Base-by-base conservation (phyloP, 164 flowering plant species). In the Malania oleifera region DNA sequence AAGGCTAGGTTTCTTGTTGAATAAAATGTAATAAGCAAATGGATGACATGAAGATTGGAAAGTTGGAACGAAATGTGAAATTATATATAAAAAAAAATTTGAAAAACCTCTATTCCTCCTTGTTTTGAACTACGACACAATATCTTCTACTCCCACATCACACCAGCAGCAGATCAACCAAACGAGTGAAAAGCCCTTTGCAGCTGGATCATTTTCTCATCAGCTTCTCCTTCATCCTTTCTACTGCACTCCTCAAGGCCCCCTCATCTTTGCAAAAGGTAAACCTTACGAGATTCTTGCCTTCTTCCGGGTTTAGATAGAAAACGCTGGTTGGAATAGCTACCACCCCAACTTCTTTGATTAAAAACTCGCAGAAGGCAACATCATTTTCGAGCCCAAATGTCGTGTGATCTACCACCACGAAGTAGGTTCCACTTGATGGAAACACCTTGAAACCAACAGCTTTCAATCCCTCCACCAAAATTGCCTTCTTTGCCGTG, bases 251-350 rank as follows among this genome's bases (percentile, higher is more conserved):
- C 59, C 79, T 75, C 34, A 93, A 73, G n/a, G 99, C 90, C 14
- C 51, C 86, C 69, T 90, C 99, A 68, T 93, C 99, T 68, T 93
- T 93, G 82, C 99, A 90, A 75, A 93, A 93, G 39, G 99, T 88
- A 66, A 93, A 93, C 59, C 99, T 82, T 34, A 93, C 99, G 63
- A 93, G 67, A 53, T 90, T 84, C 81, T 90, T 90, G 7, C 99
- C 99, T 0, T 93, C 99, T 66, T 88, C 97, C 0, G 96, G 92
- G 63, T 90, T 77, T 54, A 85, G 67, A 73, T 93, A 93, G 65
- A 93, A 93, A 20, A 83, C 99, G 43, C 99, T 93, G 1, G 99
- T 85, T 0, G 97, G 99, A 26, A 90, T 93, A 0, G 99, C 97
- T 1, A 85, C 97, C 18, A 93, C 99, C 17, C 99, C 99, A 22